Base-by-base conservation (phyloP, 352 stramenopile genomes). In the Nothophytophthora sp. region DNA sequence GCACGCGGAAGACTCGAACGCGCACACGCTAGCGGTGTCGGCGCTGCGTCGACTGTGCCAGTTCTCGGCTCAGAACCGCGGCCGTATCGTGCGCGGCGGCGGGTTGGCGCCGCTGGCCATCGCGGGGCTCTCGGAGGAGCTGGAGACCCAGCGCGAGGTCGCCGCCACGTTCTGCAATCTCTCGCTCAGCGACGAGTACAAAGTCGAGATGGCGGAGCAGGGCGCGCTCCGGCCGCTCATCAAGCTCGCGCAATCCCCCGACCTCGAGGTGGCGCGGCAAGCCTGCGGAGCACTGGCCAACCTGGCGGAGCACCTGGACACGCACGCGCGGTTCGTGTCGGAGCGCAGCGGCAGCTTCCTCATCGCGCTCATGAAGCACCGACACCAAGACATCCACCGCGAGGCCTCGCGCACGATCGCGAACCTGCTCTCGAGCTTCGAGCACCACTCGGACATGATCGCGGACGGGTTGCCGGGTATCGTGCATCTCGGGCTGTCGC, bases 81-180 rank as follows among this genome's bases (percentile, higher is more conserved):
- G 82, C 0, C 79, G 75, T 23, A 85, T 98, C 47, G 81, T 98
- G 16, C 65, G 76, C 23, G 83, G 84, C 7, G 90, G 88, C 24
- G 90, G 91, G 5, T 53, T 99, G 10, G 65, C 86, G 13, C 80
- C 86, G 22, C 72, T 99, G 13, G 86, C 83, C 3, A 79, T 84
- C 29, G 91, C 90, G 16, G 87, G 84, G 1, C 85, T 95, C 44
- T 92, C 73, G 19, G 76, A 90, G 16, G 83, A 98, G 41, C 69
- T 97, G n/a, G 95, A 99, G 65, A 97, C 97, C 16, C 90, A 98
- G 60, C 76, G 92, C 32, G 96, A 99, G 63, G 92, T 98, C 0
- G 88, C 96, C 1, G 94, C 90, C 4, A 96, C 89, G n/a, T 85
- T 98, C 28, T 98, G 86, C 56, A 98, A 97, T 53, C 48, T 99